Evolutionary conservation across 441 rosid genomes (phyloP).

Genomic region (Corymbia calophylla): DNA sequence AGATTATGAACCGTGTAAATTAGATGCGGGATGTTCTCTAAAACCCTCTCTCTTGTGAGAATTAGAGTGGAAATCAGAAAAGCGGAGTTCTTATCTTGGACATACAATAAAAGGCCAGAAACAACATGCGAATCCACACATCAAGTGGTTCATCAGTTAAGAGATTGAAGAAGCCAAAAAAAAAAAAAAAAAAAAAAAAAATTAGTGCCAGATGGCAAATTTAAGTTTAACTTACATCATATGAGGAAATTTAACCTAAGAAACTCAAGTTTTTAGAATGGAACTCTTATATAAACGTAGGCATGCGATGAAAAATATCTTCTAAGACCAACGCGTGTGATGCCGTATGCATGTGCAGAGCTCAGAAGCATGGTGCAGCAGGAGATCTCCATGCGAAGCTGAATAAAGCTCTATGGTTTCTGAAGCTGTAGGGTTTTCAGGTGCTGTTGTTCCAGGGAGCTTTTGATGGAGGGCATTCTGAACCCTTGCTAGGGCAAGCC

Average conservation of each 20-base stretch:
- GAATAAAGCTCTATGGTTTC: neutral
- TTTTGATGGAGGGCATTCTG: neutral
- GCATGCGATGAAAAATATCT: neutral
- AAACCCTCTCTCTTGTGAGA: neutral
- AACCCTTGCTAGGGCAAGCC: neutral
- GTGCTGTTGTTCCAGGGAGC: neutral
- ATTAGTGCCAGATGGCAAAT: neutral
- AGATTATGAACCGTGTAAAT: neutral
- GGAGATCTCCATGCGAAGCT: neutral
- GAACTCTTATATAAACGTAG: neutral
- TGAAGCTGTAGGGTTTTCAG: neutral
- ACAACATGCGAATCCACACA: neutral
- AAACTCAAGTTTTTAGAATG: neutral
- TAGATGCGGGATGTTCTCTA: neutral
- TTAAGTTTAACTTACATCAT: neutral
- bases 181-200: neutral
- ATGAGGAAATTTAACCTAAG: neutral
- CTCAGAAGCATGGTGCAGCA: neutral
- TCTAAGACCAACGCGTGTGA: neutral
- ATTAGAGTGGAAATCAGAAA: neutral
- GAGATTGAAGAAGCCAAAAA: neutral
- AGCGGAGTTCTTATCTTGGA: neutral
- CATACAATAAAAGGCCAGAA: neutral
- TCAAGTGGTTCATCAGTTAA: neutral
- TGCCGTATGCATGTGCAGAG: neutral